These are phyloP conservation scores for Staphylotrichum longicolle DNA, from an alignment of 495 filamentous ascomycete species.

Conservation along the genomic window DNA sequence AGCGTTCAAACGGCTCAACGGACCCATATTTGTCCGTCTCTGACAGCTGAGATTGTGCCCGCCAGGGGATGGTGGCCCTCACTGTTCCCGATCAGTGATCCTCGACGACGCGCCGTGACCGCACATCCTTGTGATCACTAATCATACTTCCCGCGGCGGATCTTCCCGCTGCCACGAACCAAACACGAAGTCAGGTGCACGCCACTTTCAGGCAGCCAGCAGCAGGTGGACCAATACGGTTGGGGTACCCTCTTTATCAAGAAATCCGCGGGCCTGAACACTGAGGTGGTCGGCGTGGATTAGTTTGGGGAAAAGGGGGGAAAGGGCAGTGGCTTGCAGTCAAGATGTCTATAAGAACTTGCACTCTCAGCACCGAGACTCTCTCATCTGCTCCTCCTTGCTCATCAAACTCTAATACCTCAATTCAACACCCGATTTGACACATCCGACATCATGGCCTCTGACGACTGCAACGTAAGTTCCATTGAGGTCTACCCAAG, in stretches of 20 bases:
- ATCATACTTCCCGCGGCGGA: neutral
- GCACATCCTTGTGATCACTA: neutral
- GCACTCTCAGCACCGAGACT: no score
- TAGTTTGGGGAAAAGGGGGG: no score
- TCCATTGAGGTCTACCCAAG: neutral
- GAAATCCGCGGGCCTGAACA: neutral
- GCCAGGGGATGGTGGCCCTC: no score
- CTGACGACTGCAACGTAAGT: neutral
- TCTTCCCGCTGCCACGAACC: neutral
- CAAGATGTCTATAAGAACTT: no score
- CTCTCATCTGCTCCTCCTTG: neutral
- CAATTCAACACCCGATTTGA: neutral
- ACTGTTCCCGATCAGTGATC: no score
- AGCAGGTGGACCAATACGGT: neutral
- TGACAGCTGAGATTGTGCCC: no score
- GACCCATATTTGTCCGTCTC: no score
- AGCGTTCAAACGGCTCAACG: no score
- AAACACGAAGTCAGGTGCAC: conserved; percentile 1
- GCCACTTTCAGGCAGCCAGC: neutral
- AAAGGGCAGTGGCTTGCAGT: no score
- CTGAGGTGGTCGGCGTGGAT: no score
- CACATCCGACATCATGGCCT: neutral
- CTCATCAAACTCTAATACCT: neutral
- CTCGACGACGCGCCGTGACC: no score
- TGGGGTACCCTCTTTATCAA: neutral